phyloP scores from a whole-genome alignment of 1,139 yeast species.

The Hyphopichia fennica region DNA sequence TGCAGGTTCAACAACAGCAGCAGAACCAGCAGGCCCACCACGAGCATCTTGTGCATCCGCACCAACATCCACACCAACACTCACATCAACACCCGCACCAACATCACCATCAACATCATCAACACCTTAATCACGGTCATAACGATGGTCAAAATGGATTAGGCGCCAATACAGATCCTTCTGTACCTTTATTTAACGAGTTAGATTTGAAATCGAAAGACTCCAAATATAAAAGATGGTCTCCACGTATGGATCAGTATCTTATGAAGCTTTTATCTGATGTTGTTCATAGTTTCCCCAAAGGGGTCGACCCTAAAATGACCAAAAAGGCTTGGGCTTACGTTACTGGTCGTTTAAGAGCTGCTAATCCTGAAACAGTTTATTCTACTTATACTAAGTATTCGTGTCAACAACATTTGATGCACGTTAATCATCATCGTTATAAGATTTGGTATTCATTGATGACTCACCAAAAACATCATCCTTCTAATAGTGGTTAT shows the following conservation, averaged over 20 bases:
- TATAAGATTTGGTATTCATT: conserved; percentile 39
- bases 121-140: conserved; percentile 11
- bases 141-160: not conserved
- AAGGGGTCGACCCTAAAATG: conserved; percentile 33
- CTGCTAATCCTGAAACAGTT: conserved; percentile 42
- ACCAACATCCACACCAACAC: conserved; percentile 12
- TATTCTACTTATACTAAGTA: conserved; percentile 45
- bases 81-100: conserved; percentile 10
- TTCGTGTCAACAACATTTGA: conserved; percentile 41
- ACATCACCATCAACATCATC: conserved; percentile 13
- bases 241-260: conserved; percentile 41
- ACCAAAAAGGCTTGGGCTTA: conserved; percentile 42
- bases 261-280: conserved; percentile 35
- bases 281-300: conserved; percentile 37
- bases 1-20: not conserved
- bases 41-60: conserved; percentile 13
- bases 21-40: conserved; percentile 4
- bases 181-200: conserved; percentile 9
- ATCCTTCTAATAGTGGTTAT: conserved; percentile 20
- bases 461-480: conserved; percentile 30
- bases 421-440: conserved; percentile 38
- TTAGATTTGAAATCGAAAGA: conserved; percentile 38
- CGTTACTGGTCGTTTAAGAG: conserved; percentile 36
- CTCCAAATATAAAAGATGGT: conserved; percentile 43
- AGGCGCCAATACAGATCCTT: not conserved